Conservation (phyloP, 2,329 filamentous ascomycete genomes). For the Colletotrichum brevisporum region DNA sequence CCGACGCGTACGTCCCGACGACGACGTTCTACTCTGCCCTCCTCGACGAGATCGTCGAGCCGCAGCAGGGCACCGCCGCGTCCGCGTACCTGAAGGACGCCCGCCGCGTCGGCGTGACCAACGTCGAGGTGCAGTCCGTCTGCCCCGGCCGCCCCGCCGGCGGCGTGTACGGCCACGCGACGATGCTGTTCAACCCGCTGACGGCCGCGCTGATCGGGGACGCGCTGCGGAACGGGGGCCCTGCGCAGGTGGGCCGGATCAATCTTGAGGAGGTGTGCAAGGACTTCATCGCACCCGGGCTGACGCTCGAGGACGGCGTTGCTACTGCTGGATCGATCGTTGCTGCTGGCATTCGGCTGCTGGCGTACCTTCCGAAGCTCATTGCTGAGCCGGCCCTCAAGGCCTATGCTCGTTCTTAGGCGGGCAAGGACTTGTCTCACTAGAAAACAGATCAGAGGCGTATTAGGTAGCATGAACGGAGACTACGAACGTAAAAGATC, state of each 20-base stretch:
- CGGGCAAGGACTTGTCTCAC: neutral
- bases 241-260: conserved; percentile 10
- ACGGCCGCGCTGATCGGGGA: conserved; percentile 57
- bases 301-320: conserved; percentile 25
- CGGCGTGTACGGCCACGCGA: conserved; percentile 64
- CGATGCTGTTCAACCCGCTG: conserved; percentile 54
- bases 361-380: conserved; percentile 30
- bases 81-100: conserved; percentile 61
- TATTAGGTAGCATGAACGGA: too few species aligned
- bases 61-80: conserved; percentile 59
- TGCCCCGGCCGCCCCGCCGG: conserved; percentile 58
- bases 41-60: conserved; percentile 67
- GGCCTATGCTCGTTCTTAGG: conserved; percentile 11
- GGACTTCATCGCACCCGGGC: conserved; percentile 27
- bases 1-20: conserved; percentile 68
- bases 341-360: conserved; percentile 8
- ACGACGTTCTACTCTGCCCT: conserved; percentile 65
- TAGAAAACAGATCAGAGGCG: too few species aligned
- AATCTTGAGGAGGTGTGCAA: conserved; percentile 25
- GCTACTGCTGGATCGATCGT: conserved; percentile 25
- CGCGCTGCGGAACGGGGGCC: conserved; percentile 21
- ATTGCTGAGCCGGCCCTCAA: conserved; percentile 29
- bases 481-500: too few species aligned
- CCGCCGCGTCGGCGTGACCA: conserved; percentile 61
- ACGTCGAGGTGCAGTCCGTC: conserved; percentile 62